Percentiles rank a stretch among this genome's conserved stretches.
phyloP scores from a whole-genome alignment of 148 eudicot species.

The Rhododendron griersonianum region DNA sequence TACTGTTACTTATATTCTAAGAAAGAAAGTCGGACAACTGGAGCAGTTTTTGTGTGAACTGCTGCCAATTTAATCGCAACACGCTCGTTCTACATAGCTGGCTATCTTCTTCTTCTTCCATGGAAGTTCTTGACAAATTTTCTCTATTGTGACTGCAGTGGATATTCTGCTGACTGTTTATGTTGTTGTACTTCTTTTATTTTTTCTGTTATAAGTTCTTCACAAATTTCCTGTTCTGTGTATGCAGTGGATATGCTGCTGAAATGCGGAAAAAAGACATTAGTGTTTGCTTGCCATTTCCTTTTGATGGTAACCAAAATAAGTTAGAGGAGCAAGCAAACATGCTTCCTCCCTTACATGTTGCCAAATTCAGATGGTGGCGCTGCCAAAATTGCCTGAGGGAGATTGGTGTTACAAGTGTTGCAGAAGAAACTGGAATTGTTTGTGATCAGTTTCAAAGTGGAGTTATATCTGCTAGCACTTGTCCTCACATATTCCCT shows the following conservation, averaged over 20 bases:
- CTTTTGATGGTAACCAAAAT: constrained; percentile 11
- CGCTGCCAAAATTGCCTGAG: constrained; percentile 36
- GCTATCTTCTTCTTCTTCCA: neutral
- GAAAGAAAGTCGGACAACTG: neutral
- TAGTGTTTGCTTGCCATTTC: constrained; percentile 48
- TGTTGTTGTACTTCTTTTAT: neutral
- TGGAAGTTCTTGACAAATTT: neutral
- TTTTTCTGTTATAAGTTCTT: neutral
- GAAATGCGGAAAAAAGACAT: constrained; percentile 52
- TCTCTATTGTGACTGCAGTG: constrained; percentile 34
- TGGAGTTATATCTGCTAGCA: constrained; percentile 1
- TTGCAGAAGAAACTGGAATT: constrained; percentile 9
- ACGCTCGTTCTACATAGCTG: neutral
- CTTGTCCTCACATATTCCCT: constrained; percentile 2
- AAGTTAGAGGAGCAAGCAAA: constrained; percentile 15
- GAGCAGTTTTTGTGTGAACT: neutral
- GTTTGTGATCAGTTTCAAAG: neutral
- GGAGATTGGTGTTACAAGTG: constrained; percentile 19
- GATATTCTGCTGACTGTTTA: constrained; percentile 36
- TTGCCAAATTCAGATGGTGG: constrained; percentile 59
- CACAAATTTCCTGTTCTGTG: neutral
- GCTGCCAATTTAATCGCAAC: neutral
- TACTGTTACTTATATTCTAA: neutral
- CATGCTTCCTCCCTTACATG: constrained; percentile 48
- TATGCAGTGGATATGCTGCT: constrained; percentile 62